Base-by-base conservation (phyloP, 1,284 basidiomycete species). In the Coniferiporia sulphurascens region DNA sequence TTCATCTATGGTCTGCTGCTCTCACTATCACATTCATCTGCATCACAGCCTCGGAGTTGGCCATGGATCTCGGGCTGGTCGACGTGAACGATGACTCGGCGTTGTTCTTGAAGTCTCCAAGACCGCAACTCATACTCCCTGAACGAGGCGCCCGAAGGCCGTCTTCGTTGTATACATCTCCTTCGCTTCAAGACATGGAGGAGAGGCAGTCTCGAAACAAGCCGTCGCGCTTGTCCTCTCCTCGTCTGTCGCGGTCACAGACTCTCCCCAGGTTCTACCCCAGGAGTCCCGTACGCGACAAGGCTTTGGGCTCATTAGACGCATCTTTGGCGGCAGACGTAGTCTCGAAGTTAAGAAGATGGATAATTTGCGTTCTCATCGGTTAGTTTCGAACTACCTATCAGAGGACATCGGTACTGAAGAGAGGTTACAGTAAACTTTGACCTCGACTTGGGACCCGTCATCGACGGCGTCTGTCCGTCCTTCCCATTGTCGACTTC, bases 381-480 rank as follows among this genome's bases (percentile, higher is more conserved):
- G 92, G 93, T 79, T 76, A 70, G 57, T 60, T 34, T 46, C 43
- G 53, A 36, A 4, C 36, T 52, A 17, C 44, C 36, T 44, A 13
- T 48, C 17, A 2, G 22, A 36, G 44, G 12, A 46, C 27, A 56
- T 41, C 34, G 52, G 59, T 54, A 17, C 55, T 61, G 61, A 64
- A 63, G 52, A 52, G 15, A 54, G 19, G 4, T 57, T 73, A 63
- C 75, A 84, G 92, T 95, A 59, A 86, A 95, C 66, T 95, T 96
- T 68, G 93, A 95, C 72, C 71, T 94, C 50, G 92, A 95, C 65
- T 76, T 89, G 48, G 95, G 94, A 0, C 95, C 95, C 4, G 86
- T 91, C 9, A 79, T 97, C 19, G 83, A 86, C 64, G 83, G 85
- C 55, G 76, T 87, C 63, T 90, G 82, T 68, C 93, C 84, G 51